Conservation (phyloP, 2,329 filamentous ascomycete species). For the Stachybotrys elegans region DNA sequence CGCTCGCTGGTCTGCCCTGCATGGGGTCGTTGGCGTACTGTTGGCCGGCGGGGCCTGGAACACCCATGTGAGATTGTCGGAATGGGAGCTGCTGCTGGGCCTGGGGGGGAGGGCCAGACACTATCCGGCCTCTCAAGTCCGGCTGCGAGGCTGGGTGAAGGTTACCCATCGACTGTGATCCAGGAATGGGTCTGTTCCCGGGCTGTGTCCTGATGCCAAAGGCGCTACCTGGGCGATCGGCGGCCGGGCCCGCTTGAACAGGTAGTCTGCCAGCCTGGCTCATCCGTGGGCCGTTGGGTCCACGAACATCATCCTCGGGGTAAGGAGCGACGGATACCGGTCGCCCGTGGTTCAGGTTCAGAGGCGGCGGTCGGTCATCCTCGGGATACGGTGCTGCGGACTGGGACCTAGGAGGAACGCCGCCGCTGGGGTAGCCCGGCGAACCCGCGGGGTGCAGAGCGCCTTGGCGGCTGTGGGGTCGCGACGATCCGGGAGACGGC, state of each 20-base stretch:
- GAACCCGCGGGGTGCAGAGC: too few species aligned
- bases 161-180: constrained; percentile 41
- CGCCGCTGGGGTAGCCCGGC: constrained; percentile 28
- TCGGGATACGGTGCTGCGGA: constrained; percentile 66
- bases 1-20: constrained; percentile 19
- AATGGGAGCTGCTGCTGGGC: constrained; percentile 17
- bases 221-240: constrained; percentile 45
- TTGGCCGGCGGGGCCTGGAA: constrained; percentile 7
- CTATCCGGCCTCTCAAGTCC: constrained; percentile 37
- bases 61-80: constrained; percentile 33
- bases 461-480: constrained; percentile 4
- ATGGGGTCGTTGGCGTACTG: constrained; percentile 15
- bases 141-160: constrained; percentile 32
- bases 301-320: constrained; percentile 44
- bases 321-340: constrained; percentile 45
- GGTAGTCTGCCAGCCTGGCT: constrained; percentile 45
- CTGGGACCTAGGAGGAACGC: too few species aligned
- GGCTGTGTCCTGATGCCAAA: constrained; percentile 49
- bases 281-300: constrained; percentile 30
- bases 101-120: constrained; percentile 18
- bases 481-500: constrained; percentile 4
- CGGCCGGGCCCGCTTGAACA: constrained; percentile 32
- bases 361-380: constrained; percentile 55
- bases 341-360: constrained; percentile 37
- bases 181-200: constrained; percentile 28